These are phyloP conservation scores for Ogataea nakhonphanomensis DNA, from an alignment of 805 yeast genomes.

Conservation along the genomic window DNA sequence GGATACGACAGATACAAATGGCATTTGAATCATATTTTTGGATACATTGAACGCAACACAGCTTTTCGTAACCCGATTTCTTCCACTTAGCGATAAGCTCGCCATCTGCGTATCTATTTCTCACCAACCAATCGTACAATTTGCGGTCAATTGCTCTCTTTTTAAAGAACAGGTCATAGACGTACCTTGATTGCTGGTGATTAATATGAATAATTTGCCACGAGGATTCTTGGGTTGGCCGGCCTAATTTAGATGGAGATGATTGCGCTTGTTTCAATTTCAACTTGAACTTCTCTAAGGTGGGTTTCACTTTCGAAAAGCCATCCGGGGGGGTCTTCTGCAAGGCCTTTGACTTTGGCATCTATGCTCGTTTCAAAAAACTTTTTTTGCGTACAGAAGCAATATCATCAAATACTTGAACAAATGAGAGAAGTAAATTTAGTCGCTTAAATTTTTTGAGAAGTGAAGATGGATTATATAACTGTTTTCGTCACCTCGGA, in stretches of 20 bases:
- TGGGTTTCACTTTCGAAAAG: slow-evolving; percentile 63
- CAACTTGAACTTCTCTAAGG: slow-evolving; percentile 54
- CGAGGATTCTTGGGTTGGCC: slow-evolving; percentile 52
- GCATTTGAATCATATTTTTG: slow-evolving; percentile 56
- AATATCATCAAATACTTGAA: not conserved
- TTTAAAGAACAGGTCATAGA: slow-evolving; percentile 70
- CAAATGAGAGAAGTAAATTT: too few relatives aligned
- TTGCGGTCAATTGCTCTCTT: slow-evolving; percentile 63
- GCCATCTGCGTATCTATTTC: slow-evolving; percentile 63
- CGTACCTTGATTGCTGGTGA: slow-evolving; percentile 72
- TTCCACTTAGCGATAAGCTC: slow-evolving; percentile 69
- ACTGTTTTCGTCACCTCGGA: slow-evolving; percentile 56
- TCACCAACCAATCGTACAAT: slow-evolving; percentile 70
- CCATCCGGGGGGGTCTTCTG: slow-evolving; percentile 63
- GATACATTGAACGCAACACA: slow-evolving; percentile 82
- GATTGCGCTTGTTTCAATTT: slow-evolving; percentile 54
- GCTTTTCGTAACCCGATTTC: slow-evolving; percentile 69
- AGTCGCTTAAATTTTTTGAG: too few relatives aligned
- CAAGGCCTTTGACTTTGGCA: slow-evolving; percentile 22
- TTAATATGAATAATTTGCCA: slow-evolving; percentile 72
- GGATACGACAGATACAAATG: slow-evolving; percentile 85
- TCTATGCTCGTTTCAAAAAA: slow-evolving; percentile 1
- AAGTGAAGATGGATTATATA: slow-evolving; percentile 6
- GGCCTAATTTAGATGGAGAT: slow-evolving; percentile 36
- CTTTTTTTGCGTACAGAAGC: too few relatives aligned